Conservation (phyloP, 148 eudicot genomes). For the Chenopodium formosanum region DNA sequence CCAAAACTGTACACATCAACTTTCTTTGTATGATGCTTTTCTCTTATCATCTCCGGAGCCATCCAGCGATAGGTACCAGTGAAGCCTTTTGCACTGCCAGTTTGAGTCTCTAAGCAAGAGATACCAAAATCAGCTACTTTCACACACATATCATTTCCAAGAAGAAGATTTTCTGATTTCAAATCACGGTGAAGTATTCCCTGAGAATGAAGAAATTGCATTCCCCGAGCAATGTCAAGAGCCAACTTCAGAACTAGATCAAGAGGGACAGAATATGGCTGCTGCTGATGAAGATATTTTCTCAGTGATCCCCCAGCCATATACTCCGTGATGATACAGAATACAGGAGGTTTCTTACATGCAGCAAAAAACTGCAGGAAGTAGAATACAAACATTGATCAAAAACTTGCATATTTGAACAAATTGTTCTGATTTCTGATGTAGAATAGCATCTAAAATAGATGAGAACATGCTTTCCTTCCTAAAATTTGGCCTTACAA, state of each 20-base stretch:
- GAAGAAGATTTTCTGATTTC: conserved; percentile 90
- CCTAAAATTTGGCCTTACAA: not conserved
- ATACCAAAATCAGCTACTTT: conserved; percentile 99
- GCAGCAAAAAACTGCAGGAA: conserved; percentile 81
- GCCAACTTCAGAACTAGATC: conserved; percentile 65
- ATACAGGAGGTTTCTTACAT: conserved; percentile 94
- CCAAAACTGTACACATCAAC: conserved; percentile 98
- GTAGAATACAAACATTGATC: conserved; percentile 15
- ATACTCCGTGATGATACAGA: conserved; percentile 94
- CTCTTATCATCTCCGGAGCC: conserved; percentile 98
- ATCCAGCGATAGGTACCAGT: conserved; percentile 98
- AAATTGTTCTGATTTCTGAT: not conserved
- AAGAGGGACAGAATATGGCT: conserved; percentile 79
- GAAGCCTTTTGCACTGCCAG: conserved; percentile 85
- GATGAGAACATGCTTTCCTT: conserved; percentile 3
- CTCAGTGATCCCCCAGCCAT: conserved; percentile 86
- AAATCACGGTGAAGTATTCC: conserved; percentile 95
- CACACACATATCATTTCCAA: conserved; percentile 79
- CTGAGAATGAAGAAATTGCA: conserved; percentile 93
- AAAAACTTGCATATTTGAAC: not conserved
- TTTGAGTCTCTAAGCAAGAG: conserved; percentile 94
- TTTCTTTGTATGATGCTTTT: conserved; percentile 85
- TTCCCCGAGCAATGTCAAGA: conserved; percentile 91
- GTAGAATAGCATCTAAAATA: not conserved
- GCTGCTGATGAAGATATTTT: conserved; percentile 88